phyloP scores from a whole-genome alignment of 2,329 filamentous ascomycete species.

The Apiospora marii region DNA sequence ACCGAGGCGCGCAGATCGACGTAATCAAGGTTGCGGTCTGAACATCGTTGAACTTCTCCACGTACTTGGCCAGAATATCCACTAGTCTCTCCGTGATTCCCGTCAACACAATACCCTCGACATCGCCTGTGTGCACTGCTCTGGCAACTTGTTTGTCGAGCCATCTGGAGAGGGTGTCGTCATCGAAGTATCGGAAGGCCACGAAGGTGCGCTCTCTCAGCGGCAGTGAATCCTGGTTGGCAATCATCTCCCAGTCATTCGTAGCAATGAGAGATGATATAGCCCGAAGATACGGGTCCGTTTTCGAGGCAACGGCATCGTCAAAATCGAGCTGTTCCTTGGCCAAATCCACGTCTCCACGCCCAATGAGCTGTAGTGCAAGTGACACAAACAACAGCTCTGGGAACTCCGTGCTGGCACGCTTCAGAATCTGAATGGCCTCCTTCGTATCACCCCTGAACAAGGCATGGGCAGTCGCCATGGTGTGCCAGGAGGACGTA shows the following conservation, averaged over 20 bases:
- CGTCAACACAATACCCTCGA: constrained; percentile 80
- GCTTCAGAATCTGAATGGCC: constrained; percentile 74
- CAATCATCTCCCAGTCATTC: constrained; percentile 78
- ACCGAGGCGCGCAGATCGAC: constrained; percentile 76
- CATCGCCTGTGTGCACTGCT: constrained; percentile 71
- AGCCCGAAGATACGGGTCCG: constrained; percentile 81
- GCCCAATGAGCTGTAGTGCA: constrained; percentile 69
- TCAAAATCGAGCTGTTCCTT: constrained; percentile 65
- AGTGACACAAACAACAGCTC: constrained; percentile 74
- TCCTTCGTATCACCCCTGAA: constrained; percentile 75
- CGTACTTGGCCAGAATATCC: constrained; percentile 78
- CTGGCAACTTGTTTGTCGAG: constrained; percentile 70
- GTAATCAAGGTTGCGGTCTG: constrained; percentile 81
- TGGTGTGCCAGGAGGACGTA: constrained; percentile 69
- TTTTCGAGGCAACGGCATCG: constrained; percentile 66
- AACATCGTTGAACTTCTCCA: constrained; percentile 78
- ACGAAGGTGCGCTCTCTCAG: constrained; percentile 78
- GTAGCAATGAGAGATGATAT: constrained; percentile 81
- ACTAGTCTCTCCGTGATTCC: constrained; percentile 77
- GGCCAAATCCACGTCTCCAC: constrained; percentile 52
- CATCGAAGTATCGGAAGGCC: constrained; percentile 71
- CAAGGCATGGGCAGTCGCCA: constrained; percentile 77
- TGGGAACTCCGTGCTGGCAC: constrained; percentile 67
- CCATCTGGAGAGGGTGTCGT: constrained; percentile 70
- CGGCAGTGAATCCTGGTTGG: constrained; percentile 75